A percentile compares a stretch with the other conserved stretches of the same genome.
These are phyloP conservation scores for Picea abies DNA, from an alignment of 83 land plant species.

Conservation along the genomic window DNA sequence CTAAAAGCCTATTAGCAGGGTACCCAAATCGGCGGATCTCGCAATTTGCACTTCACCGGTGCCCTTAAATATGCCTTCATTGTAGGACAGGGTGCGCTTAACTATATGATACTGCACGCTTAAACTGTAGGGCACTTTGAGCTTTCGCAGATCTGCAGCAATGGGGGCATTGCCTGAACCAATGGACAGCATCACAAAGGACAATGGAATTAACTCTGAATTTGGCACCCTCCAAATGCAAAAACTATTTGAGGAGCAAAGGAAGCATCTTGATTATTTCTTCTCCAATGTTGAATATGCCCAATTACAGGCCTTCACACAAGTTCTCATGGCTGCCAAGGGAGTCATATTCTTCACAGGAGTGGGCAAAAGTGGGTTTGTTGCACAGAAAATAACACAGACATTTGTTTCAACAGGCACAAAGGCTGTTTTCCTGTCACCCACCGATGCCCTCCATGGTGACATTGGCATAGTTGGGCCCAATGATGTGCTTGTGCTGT, in stretches of 20 bases:
- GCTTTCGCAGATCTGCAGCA: conserved; percentile 6
- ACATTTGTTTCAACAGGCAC: conserved; percentile 92
- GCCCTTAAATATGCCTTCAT: neutral
- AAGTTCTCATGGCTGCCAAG: conserved; percentile 54
- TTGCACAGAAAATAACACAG: conserved; percentile 92
- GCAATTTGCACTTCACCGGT: neutral
- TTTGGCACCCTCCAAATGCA: conserved; percentile 5
- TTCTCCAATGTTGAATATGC: conserved; percentile 66
- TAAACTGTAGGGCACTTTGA: neutral
- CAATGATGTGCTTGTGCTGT: conserved; percentile 69
- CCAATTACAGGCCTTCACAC: conserved; percentile 76
- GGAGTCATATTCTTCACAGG: conserved; percentile 96
- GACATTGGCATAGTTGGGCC: conserved; percentile 81
- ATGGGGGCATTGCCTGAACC: conserved; percentile 14
- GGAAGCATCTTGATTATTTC: conserved; percentile 67
- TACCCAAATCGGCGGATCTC: neutral
- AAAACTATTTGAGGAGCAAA: conserved; percentile 63
- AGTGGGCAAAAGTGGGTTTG: conserved; percentile 97
- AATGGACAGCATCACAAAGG: neutral
- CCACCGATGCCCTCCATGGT: conserved; percentile 93
- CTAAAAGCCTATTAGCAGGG: neutral
- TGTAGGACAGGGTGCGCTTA: neutral
- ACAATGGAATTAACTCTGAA: neutral
- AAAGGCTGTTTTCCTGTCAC: conserved; percentile 70
- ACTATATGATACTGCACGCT: neutral